phyloP scores from a whole-genome alignment of 2,329 filamentous ascomycete genomes.

The Chrysoporthe deuterocubensis region DNA sequence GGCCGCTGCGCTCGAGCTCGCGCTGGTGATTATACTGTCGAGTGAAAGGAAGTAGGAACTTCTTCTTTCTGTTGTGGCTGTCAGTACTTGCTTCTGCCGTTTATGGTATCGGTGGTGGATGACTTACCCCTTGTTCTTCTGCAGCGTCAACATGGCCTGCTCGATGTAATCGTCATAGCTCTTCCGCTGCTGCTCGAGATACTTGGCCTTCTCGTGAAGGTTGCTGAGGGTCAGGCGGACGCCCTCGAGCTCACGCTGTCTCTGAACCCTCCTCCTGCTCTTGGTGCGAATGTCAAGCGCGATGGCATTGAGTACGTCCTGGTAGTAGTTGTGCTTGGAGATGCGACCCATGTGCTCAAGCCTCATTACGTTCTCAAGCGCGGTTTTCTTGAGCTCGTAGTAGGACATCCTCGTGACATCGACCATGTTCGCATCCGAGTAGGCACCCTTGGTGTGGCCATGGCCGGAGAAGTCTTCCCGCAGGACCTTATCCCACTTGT shows the following conservation, averaged over 20 bases:
- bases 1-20: constrained; percentile 88
- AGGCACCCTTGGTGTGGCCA: constrained; percentile 77
- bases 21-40: constrained; percentile 99
- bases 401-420: constrained; percentile 92
- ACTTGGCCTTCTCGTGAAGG: constrained; percentile 83
- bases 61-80: constrained; percentile 68
- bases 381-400: constrained; percentile 88
- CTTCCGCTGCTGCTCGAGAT: constrained; percentile 93
- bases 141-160: constrained; percentile 94
- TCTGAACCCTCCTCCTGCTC: constrained; percentile 88
- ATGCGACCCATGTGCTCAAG: constrained; percentile 88
- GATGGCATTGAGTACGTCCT: constrained; percentile 97
- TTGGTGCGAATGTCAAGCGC: constrained; percentile 97
- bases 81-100: constrained; percentile 31
- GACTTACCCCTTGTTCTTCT: constrained; percentile 88
- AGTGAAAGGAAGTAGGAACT: constrained; percentile 93
- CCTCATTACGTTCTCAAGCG: constrained; percentile 89
- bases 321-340: constrained; percentile 88
- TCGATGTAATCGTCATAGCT: constrained; percentile 99
- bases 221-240: constrained; percentile 76
- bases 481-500: constrained; percentile 82
- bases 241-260: constrained; percentile 87
- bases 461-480: constrained; percentile 77
- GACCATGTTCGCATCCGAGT: constrained; percentile 84
- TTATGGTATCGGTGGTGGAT: constrained; percentile 6